Base-by-base conservation (phyloP, 1,284 basidiomycete species). In the Neolentinus lepideus region DNA sequence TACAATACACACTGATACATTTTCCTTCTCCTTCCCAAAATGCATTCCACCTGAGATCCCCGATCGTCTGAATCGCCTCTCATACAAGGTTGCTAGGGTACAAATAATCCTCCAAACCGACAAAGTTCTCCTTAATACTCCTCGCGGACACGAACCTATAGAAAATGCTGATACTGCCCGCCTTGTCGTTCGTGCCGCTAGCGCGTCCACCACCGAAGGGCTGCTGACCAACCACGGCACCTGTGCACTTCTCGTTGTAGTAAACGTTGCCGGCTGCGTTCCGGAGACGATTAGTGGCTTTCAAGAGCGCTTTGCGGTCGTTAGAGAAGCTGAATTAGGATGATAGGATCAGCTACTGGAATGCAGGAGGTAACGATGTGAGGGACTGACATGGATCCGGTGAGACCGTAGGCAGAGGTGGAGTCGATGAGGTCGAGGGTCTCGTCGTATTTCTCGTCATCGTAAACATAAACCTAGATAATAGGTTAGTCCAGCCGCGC, bases 171-270 rank as follows among this genome's bases (percentile, higher is more conserved):
- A 94, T 87, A 61, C 90, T 93, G 14, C 96, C 96, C 0, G 94
- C 92, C 78, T 98, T 99, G 75, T 99, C 97, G 76, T 98, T 98
- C 60, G 97, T 99, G 27, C 97, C 96, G 64, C 90, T 93, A 22
- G 83, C 92, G 50, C 96, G 84, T 4, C 86, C 92, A 56, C 96
- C 97, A 55, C 96, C 96, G 69, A 99, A 99, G 4, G 96, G 94
- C 72, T 99, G 96, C 71, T 98, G 94, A 4, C 92, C 93, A 26
- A 97, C 92, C 51, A 93, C 90, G 25, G 96, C 96, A 57, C 96
- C 96, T 0, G 96, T 98, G 73, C 92, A 96, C 69, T 94, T 95
- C 66, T 95, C 92, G 73, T 95, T 96, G 76, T 94, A 92, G 78
- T 97, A 97, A 57, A 94, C 85, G 72, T 97, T 92, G 1, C 90